phyloP scores from a whole-genome alignment of 176 grass and related monocot species.

The Oryza meyeriana region DNA sequence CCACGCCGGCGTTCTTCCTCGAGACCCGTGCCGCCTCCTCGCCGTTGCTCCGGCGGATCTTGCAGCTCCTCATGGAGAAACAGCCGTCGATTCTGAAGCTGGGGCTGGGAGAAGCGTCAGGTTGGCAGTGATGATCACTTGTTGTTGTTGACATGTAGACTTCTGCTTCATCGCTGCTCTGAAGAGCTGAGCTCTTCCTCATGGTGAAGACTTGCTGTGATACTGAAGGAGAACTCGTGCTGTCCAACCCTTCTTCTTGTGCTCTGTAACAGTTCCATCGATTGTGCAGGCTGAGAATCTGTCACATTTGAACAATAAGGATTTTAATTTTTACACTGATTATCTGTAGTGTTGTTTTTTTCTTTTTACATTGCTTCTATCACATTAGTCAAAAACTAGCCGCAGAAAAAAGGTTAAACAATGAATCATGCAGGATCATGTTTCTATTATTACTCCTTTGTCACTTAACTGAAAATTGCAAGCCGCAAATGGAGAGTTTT shows the following conservation, averaged over 20 bases:
- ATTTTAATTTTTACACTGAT: background rate
- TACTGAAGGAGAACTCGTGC: background rate
- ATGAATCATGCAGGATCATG: background rate
- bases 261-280: slow-evolving; percentile 72
- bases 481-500: background rate
- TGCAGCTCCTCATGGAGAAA: slow-evolving; percentile 68
- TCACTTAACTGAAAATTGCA: background rate
- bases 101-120: background rate
- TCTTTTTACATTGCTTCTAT: background rate
- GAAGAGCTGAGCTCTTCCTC: slow-evolving; percentile 48
- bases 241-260: slow-evolving; percentile 2
- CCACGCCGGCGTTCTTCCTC: slow-evolving; percentile 34
- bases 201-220: slow-evolving; percentile 53
- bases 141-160: slow-evolving; percentile 40
- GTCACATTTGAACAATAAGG: background rate
- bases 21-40: slow-evolving; percentile 55
- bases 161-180: slow-evolving; percentile 54
- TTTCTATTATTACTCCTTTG: background rate
- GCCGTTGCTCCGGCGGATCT: slow-evolving; percentile 50
- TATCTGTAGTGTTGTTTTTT: background rate
- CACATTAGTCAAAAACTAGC: background rate
- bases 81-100: slow-evolving; percentile 49
- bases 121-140: background rate
- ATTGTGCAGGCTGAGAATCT: slow-evolving; percentile 82
- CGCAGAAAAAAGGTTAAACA: background rate